Percentiles rank a stretch among this genome's conserved stretches.
Evolutionary conservation across 768 basidiomycete species (phyloP).

Genomic region (Mycena vulgaris): DNA sequence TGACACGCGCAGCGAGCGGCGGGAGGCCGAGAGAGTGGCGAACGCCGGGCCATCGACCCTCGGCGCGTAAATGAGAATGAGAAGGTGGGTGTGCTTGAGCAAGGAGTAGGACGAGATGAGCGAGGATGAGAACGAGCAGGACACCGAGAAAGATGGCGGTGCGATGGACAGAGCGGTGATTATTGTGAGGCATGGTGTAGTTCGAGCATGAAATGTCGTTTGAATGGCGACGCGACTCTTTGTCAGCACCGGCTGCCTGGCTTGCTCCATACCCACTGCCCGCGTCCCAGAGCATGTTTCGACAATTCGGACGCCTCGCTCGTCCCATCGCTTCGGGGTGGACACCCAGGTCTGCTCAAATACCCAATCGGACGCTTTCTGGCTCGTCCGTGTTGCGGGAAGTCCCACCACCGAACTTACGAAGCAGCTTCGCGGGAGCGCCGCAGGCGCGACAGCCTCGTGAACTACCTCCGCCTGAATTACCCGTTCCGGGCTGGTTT

Average conservation of each 20-base stretch:
- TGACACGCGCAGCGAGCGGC: conserved; percentile 37
- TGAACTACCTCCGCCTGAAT: not conserved
- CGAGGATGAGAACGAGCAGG: conserved; percentile 43
- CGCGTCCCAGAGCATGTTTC: not conserved
- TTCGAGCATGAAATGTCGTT: not conserved
- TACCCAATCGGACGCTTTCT: conserved; percentile 15
- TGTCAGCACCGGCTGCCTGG: not conserved
- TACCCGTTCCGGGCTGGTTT: conserved; percentile 26
- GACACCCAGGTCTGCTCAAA: not conserved
- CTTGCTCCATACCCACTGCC: not conserved
- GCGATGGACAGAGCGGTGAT: conserved; percentile 13
- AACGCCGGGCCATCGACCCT: conserved; percentile 52
- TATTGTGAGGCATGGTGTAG: conserved; percentile 17
- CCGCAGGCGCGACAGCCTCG: not conserved
- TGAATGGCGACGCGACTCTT: conserved; percentile 25
- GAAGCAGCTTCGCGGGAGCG: conserved; percentile 29
- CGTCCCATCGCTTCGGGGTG: not conserved
- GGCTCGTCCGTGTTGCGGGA: conserved; percentile 14
- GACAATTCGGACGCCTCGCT: not conserved
- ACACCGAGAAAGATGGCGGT: conserved; percentile 33
- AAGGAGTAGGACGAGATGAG: conserved; percentile 38
- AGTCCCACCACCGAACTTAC: conserved; percentile 19
- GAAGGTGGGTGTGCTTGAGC: conserved; percentile 9
- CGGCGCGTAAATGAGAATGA: conserved; percentile 33
- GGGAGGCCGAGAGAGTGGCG: conserved; percentile 49